Evolutionary conservation across 805 yeast species (phyloP).

Genomic region (Nakazawaea anatomiae): DNA sequence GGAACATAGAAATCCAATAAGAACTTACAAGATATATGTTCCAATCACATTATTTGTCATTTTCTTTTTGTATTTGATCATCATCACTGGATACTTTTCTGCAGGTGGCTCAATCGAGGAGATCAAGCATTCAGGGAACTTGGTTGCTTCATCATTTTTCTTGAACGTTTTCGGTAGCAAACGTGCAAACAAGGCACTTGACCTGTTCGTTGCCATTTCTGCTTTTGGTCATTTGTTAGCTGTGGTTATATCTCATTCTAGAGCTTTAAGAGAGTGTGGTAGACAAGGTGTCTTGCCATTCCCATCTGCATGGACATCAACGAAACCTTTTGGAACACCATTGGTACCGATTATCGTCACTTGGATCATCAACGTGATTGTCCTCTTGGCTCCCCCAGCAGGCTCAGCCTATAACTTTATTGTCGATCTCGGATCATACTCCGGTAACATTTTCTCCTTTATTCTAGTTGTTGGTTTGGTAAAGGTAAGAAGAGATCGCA

Average conservation of each 20-base stretch:
- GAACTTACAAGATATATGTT: constrained; percentile 22
- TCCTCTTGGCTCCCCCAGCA: constrained; percentile 39
- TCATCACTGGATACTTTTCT: constrained; percentile 29
- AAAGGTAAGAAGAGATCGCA: constrained; percentile 30
- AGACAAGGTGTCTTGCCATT: constrained; percentile 46
- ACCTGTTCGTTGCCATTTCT: constrained; percentile 41
- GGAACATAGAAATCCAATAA: constrained; percentile 27
- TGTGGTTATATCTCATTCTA: constrained; percentile 43
- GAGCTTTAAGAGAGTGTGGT: constrained; percentile 44
- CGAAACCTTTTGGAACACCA: constrained; percentile 39
- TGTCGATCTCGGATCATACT: constrained; percentile 39
- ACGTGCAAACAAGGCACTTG: constrained; percentile 38
- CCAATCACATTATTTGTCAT: constrained; percentile 27
- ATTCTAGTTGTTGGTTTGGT: constrained; percentile 33
- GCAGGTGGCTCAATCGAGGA: constrained; percentile 19
- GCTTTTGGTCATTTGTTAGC: constrained; percentile 45
- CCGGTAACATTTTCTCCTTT: constrained; percentile 39
- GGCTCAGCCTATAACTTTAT: constrained; percentile 44
- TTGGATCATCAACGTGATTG: constrained; percentile 39
- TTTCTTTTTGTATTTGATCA: constrained; percentile 26
- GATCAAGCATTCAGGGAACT: constrained; percentile 25
- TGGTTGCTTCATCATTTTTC: constrained; percentile 26
- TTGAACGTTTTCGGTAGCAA: constrained; percentile 25
- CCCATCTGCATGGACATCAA: constrained; percentile 36
- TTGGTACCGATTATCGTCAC: constrained; percentile 38